A percentile compares a stretch with the other conserved stretches of the same genome.
Evolutionary conservation across 2,329 filamentous ascomycete species (phyloP).

Genomic region (Exophiala sp.): DNA sequence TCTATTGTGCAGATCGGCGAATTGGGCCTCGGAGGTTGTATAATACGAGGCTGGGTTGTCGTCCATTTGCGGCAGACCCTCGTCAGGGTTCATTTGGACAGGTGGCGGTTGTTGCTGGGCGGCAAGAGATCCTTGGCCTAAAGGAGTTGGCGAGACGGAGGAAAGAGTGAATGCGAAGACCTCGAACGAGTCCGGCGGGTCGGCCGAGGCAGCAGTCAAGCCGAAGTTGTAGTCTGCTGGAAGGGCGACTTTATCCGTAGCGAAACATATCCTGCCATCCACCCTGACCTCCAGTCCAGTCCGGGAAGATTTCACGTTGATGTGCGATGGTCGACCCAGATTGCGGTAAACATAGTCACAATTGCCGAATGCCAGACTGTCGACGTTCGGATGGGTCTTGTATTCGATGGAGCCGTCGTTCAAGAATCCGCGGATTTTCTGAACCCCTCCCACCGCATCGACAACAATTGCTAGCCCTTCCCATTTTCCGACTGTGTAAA

Average conservation of each 20-base stretch:
- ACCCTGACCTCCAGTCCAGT: slow-evolving; percentile 67
- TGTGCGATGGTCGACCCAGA: slow-evolving; percentile 71
- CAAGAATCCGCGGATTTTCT: slow-evolving; percentile 82
- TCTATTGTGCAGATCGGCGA: slow-evolving; percentile 76
- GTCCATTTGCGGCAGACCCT: slow-evolving; percentile 34
- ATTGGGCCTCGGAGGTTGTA: slow-evolving; percentile 54
- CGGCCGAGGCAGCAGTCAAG: slow-evolving; percentile 78
- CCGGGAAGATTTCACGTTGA: slow-evolving; percentile 65
- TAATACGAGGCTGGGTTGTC: slow-evolving; percentile 43
- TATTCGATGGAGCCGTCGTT: slow-evolving; percentile 85
- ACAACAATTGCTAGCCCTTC: slow-evolving; percentile 86
- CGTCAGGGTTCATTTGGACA: slow-evolving; percentile 31
- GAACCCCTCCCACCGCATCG: slow-evolving; percentile 70
- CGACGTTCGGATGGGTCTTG: slow-evolving; percentile 66
- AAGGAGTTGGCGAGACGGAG: slow-evolving; percentile 30
- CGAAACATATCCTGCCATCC: slow-evolving; percentile 74
- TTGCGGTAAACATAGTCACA: slow-evolving; percentile 90
- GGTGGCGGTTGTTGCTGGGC: slow-evolving; percentile 32
- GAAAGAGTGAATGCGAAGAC: slow-evolving; percentile 76
- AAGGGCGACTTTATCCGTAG: slow-evolving; percentile 55
- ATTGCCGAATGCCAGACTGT: slow-evolving; percentile 85
- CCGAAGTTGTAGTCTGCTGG: slow-evolving; percentile 80
- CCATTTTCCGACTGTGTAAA: slow-evolving; percentile 79
- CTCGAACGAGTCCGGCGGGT: slow-evolving; percentile 92
- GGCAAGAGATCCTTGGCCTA: slow-evolving; percentile 32